Percentiles rank a stretch among this genome's conserved stretches.
These are phyloP conservation scores for Wickerhamiella alocasiicola DNA, from an alignment of 805 yeast species.

Conservation along the genomic window DNA sequence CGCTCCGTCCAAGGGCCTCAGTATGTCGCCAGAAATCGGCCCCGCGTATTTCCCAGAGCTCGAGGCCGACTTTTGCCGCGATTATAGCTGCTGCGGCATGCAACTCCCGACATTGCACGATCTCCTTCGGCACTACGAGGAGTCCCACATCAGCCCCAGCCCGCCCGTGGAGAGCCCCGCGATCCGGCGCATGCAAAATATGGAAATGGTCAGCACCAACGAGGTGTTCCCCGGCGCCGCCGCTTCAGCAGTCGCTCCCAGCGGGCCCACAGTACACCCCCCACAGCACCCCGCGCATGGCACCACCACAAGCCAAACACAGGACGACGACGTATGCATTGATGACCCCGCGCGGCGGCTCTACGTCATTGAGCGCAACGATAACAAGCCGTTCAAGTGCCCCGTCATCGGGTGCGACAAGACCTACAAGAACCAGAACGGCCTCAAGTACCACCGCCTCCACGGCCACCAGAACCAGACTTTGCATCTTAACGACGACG, in stretches of 20 bases:
- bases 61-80: constrained; percentile 93
- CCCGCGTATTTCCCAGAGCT: constrained; percentile 80
- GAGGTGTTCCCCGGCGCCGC: constrained; percentile 49
- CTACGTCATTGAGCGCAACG: constrained; percentile 84
- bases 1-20: constrained; percentile 28
- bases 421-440: constrained; percentile 94
- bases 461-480: constrained; percentile 98
- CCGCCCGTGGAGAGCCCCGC: constrained; percentile 33
- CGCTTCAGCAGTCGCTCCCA: neutral
- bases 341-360: constrained; percentile 95
- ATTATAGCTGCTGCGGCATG: constrained; percentile 92
- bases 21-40: constrained; percentile 52
- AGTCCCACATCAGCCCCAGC: constrained; percentile 67
- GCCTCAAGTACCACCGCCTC: constrained; percentile 83
- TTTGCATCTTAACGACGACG: constrained; percentile 80
- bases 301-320: constrained; percentile 15
- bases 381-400: constrained; percentile 89
- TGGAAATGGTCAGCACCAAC: constrained; percentile 85
- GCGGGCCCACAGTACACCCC: neutral
- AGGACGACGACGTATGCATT: constrained; percentile 58
- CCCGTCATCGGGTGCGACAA: constrained; percentile 98
- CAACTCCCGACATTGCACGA: constrained; percentile 88
- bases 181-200: constrained; percentile 35
- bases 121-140: constrained; percentile 86
- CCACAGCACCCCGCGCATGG: neutral